A percentile compares a stretch with the other conserved stretches of the same genome.
phyloP scores from a whole-genome alignment of 805 yeast species.

The Teunomyces funiuensis region DNA sequence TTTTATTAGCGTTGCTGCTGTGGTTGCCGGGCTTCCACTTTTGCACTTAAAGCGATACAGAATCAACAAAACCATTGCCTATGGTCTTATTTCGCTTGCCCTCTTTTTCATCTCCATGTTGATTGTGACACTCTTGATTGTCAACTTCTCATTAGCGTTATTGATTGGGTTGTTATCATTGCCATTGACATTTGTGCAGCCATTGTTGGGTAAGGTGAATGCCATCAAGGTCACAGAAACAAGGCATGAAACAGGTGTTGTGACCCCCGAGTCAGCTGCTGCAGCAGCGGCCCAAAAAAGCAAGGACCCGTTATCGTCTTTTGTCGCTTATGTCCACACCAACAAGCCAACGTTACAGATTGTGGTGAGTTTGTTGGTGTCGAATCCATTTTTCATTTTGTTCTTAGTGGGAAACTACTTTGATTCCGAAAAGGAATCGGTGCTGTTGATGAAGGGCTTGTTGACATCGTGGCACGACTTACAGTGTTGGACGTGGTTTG shows the following conservation, averaged over 20 bases:
- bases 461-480: constrained; percentile 64
- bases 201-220: constrained; percentile 14
- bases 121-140: constrained; percentile 69
- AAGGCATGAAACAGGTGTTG: neutral
- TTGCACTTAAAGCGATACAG: constrained; percentile 9
- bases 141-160: constrained; percentile 82
- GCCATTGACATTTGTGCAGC: constrained; percentile 70
- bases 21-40: constrained; percentile 17
- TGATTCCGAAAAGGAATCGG: constrained; percentile 31
- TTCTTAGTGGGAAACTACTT: constrained; percentile 26
- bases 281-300: too few relatives aligned
- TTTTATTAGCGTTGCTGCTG: constrained; percentile 13
- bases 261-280: neutral
- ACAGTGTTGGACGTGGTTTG: constrained; percentile 85
- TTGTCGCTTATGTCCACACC: constrained; percentile 5
- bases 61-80: constrained; percentile 22
- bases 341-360: constrained; percentile 17
- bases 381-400: constrained; percentile 52
- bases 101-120: constrained; percentile 60
- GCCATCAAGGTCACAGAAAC: neutral
- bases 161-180: constrained; percentile 64
- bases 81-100: constrained; percentile 46
- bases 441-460: constrained; percentile 49
- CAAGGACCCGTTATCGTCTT: constrained; percentile 7
- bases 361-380: constrained; percentile 37